These are phyloP conservation scores for Bocquillonia castaneifolia DNA, from an alignment of 441 rosid genomes.

Conservation along the genomic window DNA sequence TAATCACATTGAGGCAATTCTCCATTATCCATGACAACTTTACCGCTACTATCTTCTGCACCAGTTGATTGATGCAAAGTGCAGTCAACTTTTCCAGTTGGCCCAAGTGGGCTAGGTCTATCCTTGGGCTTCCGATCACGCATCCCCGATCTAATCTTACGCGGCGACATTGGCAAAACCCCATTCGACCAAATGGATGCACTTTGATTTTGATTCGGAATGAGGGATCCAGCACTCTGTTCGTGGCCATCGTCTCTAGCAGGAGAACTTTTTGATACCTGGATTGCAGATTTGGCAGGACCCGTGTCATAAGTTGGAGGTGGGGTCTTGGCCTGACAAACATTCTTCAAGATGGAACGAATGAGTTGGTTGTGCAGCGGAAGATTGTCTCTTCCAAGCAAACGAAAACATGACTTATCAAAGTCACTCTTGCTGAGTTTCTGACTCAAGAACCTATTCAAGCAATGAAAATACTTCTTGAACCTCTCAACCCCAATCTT, in stretches of 20 bases:
- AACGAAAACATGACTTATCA: slow-evolving; percentile 58
- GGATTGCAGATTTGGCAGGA: slow-evolving; percentile 41
- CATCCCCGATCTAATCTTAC: slow-evolving; percentile 56
- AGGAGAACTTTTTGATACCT: slow-evolving; percentile 37
- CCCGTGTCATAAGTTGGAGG: slow-evolving; percentile 48
- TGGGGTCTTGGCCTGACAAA: slow-evolving; percentile 56
- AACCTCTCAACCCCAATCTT: slow-evolving; percentile 76
- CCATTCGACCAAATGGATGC: slow-evolving; percentile 66
- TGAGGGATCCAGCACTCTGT: slow-evolving; percentile 42
- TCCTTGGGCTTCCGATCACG: slow-evolving; percentile 64
- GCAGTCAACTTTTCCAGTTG: slow-evolving; percentile 67
- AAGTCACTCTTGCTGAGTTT: slow-evolving; percentile 78
- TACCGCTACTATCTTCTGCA: slow-evolving; percentile 40
- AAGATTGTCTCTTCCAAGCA: slow-evolving; percentile 84
- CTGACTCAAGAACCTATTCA: slow-evolving; percentile 70
- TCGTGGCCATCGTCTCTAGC: slow-evolving; percentile 53
- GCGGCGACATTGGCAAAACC: slow-evolving; percentile 57
- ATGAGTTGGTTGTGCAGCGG: slow-evolving; percentile 77
- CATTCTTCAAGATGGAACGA: slow-evolving; percentile 67
- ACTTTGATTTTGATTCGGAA: slow-evolving; percentile 52
- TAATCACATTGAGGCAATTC: slow-evolving; percentile 52
- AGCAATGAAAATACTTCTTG: slow-evolving; percentile 59
- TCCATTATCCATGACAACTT: slow-evolving; percentile 53
- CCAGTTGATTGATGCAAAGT: slow-evolving; percentile 38
- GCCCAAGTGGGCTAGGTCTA: slow-evolving; percentile 73